A percentile compares a stretch with the other conserved stretches of the same genome.
Evolutionary conservation across 352 stramenopile genomes (phyloP).

Genomic region (Elongisporangium undulatum): DNA sequence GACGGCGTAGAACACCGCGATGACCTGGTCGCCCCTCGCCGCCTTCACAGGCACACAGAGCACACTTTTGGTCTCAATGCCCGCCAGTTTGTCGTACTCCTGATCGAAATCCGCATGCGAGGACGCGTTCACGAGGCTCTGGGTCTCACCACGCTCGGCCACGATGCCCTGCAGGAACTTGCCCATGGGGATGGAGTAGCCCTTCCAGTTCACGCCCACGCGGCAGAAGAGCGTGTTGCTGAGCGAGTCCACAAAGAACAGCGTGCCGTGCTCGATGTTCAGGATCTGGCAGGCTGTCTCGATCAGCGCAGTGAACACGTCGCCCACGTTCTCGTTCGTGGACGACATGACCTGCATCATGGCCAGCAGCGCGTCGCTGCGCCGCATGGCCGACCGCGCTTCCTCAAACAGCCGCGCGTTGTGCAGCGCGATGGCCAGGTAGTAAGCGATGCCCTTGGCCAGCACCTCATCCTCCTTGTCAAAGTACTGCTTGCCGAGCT

Average conservation of each 20-base stretch:
- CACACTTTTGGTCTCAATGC: conserved; percentile 57
- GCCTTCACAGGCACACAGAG: conserved; percentile 73
- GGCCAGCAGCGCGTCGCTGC: conserved; percentile 61
- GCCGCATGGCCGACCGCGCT: conserved; percentile 44
- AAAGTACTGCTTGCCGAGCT: conserved; percentile 65
- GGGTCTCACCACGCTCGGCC: conserved; percentile 45
- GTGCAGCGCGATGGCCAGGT: conserved; percentile 61
- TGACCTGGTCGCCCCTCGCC: conserved; percentile 33
- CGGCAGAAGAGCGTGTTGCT: conserved; percentile 64
- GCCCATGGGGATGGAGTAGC: conserved; percentile 59
- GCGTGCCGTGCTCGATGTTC: conserved; percentile 52
- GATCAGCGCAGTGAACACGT: conserved; percentile 36
- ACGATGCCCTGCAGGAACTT: conserved; percentile 70
- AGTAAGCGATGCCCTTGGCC: conserved; percentile 53
- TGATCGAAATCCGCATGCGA: conserved; percentile 63
- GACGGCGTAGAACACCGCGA: conserved; percentile 79
- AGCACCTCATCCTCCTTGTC: conserved; percentile 69
- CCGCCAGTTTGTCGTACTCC: conserved; percentile 56
- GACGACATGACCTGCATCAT: conserved; percentile 54
- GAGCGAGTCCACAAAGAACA: conserved; percentile 80
- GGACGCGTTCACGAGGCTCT: conserved; percentile 53
- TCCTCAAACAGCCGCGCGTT: conserved; percentile 63
- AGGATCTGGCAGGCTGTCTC: conserved; percentile 45
- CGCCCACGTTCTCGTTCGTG: conserved; percentile 38
- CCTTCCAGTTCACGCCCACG: conserved; percentile 60